phyloP scores from a whole-genome alignment of 2,329 filamentous ascomycete species.

The Fusarium camptoceras region DNA sequence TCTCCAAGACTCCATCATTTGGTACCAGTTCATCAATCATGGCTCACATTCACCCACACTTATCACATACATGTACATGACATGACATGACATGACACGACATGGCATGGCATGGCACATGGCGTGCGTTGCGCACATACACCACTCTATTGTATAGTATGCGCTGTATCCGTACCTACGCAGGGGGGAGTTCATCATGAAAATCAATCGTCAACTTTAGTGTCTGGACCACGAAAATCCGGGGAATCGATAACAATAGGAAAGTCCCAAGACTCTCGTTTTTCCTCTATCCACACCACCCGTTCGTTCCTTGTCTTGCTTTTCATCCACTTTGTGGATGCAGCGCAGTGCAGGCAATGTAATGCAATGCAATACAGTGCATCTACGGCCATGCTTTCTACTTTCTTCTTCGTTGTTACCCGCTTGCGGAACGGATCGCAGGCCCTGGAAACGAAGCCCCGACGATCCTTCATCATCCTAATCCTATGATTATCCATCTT shows the following conservation, averaged over 20 bases:
- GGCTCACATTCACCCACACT: constrained; percentile 10
- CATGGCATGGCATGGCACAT: constrained; percentile 1
- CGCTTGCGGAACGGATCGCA: constrained; percentile 29
- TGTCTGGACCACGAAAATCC: constrained; percentile 36
- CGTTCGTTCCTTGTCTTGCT: constrained; percentile 7
- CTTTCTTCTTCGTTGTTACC: background rate
- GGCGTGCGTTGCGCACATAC: background rate
- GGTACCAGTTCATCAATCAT: background rate
- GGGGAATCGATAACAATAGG: constrained; percentile 34
- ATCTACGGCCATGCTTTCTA: background rate
- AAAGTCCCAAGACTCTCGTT: constrained; percentile 13
- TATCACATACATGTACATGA: background rate
- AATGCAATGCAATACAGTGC: constrained; percentile 2
- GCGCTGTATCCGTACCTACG: background rate
- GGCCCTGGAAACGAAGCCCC: constrained; percentile 25
- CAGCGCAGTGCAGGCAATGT: background rate
- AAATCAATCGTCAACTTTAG: constrained; percentile 13
- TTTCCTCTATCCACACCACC: constrained; percentile 21
- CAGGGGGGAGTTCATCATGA: constrained; percentile 14
- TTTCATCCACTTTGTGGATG: constrained; percentile 32
- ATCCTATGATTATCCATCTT: background rate
- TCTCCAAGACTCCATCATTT: background rate
- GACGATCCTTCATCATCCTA: constrained; percentile 26
- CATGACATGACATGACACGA: background rate
- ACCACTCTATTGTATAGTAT: background rate